Percentiles rank a stretch among this genome's conserved stretches.
Conservation (phyloP, 75 land plant genomes). For the Ceratopteris richardii region DNA sequence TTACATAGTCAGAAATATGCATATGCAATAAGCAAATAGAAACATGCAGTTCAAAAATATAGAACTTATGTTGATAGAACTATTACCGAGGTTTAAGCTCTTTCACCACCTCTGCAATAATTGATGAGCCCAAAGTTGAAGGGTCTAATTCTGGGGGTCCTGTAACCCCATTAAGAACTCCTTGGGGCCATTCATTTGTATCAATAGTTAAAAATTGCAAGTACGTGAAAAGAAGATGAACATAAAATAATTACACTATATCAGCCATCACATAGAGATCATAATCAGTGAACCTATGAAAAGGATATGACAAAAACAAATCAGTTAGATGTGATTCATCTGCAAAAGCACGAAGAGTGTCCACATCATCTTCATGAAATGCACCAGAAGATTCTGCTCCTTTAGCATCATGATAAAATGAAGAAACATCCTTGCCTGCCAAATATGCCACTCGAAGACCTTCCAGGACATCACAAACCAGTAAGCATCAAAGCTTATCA, state of each 20-base stretch:
- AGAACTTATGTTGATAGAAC: no score
- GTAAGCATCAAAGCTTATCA: no score
- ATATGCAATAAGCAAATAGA: no score
- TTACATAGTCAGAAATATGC: no score
- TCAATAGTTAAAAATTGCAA: constrained; percentile 41
- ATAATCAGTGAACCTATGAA: no score
- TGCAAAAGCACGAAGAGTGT: constrained; percentile 78
- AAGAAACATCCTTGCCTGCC: constrained; percentile 48
- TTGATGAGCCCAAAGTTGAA: constrained; percentile 34
- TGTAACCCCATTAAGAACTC: constrained; percentile 44
- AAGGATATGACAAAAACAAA: constrained; percentile 95
- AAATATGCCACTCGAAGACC: constrained; percentile 75
- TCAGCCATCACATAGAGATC: not conserved
- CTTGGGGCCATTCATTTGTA: constrained; percentile 98
- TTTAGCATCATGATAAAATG: constrained; percentile 20
- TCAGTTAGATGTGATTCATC: constrained; percentile 77
- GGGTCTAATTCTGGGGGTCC: constrained; percentile 38
- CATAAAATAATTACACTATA: not conserved
- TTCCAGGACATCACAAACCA: no score
- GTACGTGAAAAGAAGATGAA: not conserved
- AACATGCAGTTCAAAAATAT: no score
- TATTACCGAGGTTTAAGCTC: constrained; percentile 94
- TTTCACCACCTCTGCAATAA: constrained; percentile 60
- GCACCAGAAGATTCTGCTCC: constrained; percentile 41
- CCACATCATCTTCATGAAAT: constrained; percentile 88